Evolutionary conservation across 306 rosid species (phyloP).

Genomic region (Sicyos baderoa): DNA sequence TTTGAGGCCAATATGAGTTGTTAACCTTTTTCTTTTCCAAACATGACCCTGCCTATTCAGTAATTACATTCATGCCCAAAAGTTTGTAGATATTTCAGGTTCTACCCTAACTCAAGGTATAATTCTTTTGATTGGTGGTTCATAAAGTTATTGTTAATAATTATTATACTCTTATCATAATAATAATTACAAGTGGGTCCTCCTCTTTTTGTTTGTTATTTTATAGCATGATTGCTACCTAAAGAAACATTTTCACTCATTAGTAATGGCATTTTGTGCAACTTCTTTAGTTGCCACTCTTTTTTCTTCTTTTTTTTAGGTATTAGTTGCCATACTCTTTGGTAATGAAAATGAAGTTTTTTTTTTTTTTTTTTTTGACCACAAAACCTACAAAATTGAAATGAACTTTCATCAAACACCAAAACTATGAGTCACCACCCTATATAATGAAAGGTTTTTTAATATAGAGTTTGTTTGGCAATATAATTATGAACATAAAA

Average conservation of each 20-base stretch:
- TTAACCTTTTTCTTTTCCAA: neutral
- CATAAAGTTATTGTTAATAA: constrained; percentile 15
- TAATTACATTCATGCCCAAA: neutral
- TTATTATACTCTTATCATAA: constrained; percentile 12
- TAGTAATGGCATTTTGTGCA: constrained; percentile 7
- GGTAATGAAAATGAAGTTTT: neutral
- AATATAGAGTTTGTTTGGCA: neutral
- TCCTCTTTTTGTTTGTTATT: neutral
- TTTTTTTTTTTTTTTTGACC: too few relatives aligned
- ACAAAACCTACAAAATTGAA: too few relatives aligned
- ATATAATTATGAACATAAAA: too few relatives aligned
- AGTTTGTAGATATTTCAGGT: neutral
- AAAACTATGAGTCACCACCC: too few relatives aligned
- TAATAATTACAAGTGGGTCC: constrained; percentile 13
- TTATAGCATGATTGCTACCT: constrained; percentile 4
- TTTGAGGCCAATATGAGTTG: too few relatives aligned
- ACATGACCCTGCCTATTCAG: neutral
- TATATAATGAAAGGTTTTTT: too few relatives aligned
- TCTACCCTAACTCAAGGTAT: neutral
- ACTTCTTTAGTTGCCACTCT: neutral
- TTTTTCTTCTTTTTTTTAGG: too few relatives aligned
- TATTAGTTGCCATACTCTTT: neutral
- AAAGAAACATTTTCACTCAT: neutral
- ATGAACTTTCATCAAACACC: too few relatives aligned
- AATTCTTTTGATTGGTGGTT: neutral